Evolutionary conservation across 768 basidiomycete genomes (phyloP).

Genomic region (Leccinum longicurvipes): DNA sequence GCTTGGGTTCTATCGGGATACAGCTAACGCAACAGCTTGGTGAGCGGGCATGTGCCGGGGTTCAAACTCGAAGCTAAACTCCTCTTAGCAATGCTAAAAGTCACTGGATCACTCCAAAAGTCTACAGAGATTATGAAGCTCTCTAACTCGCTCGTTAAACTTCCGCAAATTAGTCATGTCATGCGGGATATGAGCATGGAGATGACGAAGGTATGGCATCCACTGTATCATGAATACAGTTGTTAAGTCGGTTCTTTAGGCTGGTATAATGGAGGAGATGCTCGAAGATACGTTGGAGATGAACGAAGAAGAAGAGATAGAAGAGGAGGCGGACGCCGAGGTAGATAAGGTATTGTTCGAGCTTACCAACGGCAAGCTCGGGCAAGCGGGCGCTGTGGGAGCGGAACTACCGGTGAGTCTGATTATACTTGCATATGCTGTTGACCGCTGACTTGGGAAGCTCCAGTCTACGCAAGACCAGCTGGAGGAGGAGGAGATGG

Average conservation of each 20-base stretch:
- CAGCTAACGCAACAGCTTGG: slow-evolving; percentile 92
- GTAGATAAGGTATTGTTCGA: slow-evolving; percentile 96
- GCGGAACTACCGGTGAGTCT: slow-evolving; percentile 71
- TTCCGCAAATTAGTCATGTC: slow-evolving; percentile 86
- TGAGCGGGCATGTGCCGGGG: slow-evolving; percentile 37
- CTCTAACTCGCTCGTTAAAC: slow-evolving; percentile 86
- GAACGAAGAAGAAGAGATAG: slow-evolving; percentile 92
- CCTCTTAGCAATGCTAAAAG: slow-evolving; percentile 83
- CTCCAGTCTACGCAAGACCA: slow-evolving; percentile 56
- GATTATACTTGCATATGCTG: background rate
- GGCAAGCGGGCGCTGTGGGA: slow-evolving; percentile 71
- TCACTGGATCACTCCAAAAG: slow-evolving; percentile 96
- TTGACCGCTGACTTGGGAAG: slow-evolving; percentile 8
- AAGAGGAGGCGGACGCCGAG: slow-evolving; percentile 95
- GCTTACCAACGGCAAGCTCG: slow-evolving; percentile 94
- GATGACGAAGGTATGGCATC: slow-evolving; percentile 84
- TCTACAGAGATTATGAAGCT: slow-evolving; percentile 99
- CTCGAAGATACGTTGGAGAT: slow-evolving; percentile 87
- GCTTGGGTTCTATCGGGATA: slow-evolving; percentile 83
- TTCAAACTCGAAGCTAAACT: background rate
- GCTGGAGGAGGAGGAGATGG: slow-evolving; percentile 76
- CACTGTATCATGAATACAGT: background rate
- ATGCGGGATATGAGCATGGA: slow-evolving; percentile 99
- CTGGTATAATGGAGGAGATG: slow-evolving; percentile 98
- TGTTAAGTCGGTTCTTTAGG: slow-evolving; percentile 45